Evolutionary conservation across 2,329 filamentous ascomycete species (phyloP), one percentile per base, ranked within the genome.

Genomic region (Trichoderma asperellum): DNA sequence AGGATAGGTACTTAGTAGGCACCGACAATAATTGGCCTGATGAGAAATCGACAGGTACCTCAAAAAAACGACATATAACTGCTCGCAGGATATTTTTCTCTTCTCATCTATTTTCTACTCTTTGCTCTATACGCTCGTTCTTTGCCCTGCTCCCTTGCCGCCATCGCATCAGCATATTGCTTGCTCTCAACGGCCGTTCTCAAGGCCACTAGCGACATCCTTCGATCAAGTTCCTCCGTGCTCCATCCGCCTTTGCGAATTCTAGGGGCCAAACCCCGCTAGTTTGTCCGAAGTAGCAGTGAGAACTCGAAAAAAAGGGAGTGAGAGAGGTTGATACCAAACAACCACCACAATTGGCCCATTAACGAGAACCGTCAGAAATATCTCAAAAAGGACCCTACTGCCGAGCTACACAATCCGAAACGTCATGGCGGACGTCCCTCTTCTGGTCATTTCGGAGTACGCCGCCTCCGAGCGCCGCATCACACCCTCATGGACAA

Each of bases 401-500:
- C 32, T 67, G 63, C 27, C 43, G 37, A 67, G 29, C 40, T 52
- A 66, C 27, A 40, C 81, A 43, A 53, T 6, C 32, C 49, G n/a
- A 40, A 64, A 56, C 61, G 27, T 27, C 78, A 88, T 91, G 83
- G 87, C 89, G 66, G 93, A 96, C 79, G 86, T 96, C 68, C 90
- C 92, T 73, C 85, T 96, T 75, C 85, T 90, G 72, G 88, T 96
- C 76, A 87, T 87, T 71, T 95, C 92, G 63, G 90, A 93, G 71
- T 92, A 91, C 80, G 86, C 91, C 59, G 88, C 90, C 60, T 94
- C 93, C 63, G 96, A 99, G 82, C 92, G 95, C 71, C 92, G 96
- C 74, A 89, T 98, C 79, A 95, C 93, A 32, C 95, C 95, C 16
- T 91, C 94, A 74, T 99, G 96, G 96, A 91, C 91, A 71, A 91